Conservation (phyloP, 2,329 filamentous ascomycete genomes). For the Hysterium pulicare region DNA sequence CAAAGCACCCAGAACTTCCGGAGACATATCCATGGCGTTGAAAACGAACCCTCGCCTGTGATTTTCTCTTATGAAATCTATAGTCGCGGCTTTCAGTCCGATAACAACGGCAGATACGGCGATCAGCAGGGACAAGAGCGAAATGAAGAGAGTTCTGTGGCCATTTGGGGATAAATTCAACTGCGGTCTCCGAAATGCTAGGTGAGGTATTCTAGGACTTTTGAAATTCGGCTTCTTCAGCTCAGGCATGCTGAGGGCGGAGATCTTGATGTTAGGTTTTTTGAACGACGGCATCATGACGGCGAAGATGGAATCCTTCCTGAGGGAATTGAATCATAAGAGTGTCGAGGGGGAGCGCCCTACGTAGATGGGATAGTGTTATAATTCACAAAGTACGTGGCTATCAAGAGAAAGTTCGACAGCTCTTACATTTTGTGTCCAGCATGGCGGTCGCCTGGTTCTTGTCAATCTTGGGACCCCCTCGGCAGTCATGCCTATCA, state of each 20-base stretch:
- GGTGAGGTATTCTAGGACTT: no score
- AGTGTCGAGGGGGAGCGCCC: not conserved
- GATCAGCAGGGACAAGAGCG: conserved; percentile 18
- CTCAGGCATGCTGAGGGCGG: not conserved
- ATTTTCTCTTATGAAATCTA: conserved; percentile 33
- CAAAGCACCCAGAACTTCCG: conserved; percentile 26
- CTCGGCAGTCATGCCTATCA: not conserved
- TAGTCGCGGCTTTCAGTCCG: conserved; percentile 25
- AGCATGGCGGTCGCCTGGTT: not conserved
- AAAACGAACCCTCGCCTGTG: conserved; percentile 28
- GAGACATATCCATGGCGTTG: conserved; percentile 10
- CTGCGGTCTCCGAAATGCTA: not conserved
- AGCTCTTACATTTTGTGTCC: not conserved
- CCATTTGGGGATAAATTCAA: not conserved
- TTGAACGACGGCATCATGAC: not conserved
- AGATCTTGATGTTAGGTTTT: not conserved
- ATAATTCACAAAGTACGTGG: not conserved
- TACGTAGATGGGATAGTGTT: not conserved
- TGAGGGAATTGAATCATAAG: not conserved
- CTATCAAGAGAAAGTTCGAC: not conserved
- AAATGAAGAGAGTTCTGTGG: conserved; percentile 10
- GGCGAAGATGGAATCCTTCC: not conserved
- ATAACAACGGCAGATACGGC: conserved; percentile 19
- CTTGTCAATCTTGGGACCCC: not conserved
- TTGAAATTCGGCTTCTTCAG: not conserved